Base-by-base conservation (phyloP, 2,329 filamentous ascomycete genomes). In the Xylaria sp. region DNA sequence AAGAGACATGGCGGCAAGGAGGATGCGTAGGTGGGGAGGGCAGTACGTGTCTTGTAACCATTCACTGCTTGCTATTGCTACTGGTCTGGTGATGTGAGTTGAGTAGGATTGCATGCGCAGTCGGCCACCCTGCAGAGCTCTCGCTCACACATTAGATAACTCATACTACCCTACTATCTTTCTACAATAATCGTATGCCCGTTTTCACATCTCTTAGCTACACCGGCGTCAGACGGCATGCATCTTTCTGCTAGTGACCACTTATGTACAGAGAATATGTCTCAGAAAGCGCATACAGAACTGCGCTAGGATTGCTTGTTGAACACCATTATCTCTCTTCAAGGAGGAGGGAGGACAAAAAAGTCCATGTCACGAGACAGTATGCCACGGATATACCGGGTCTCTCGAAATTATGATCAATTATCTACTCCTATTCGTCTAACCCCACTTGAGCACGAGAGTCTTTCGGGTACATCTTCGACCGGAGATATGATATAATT, bases 101-200 rank as follows among this genome's bases (percentile, higher is more conserved):
- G n/a, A 34, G 36, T 62, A n/a, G 60, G 36, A 55, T 47, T n/a
- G 27, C 24, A 48, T 45, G 30, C 60, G 36, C 12, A 48, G 60
- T 55, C 8, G 12, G 27, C 34, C 12, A 34, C n/a, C 50, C 11
- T 24, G 36, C 47, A 50, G 14, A 19, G 32, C 19, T 34, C n/a
- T 54, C 21, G 12, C 36, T 45, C 24, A 32, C 47, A 27, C 19
- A 24, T 50, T 55, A 24, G 59, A 45, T 24, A 21, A 24, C 7
- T 50, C 39, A 42, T 42, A 42, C 39, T 11, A 42, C 39, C 39
- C 39, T 42, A 14, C 14, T 42, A 42, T 42, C 39, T 42, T 11
- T 42, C 39, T 17, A 14, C 39, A 11, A 42, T 5, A 42, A 11
- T 17, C 4, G 12, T 42, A 17, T 42, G 39, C 12, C 39, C 39